A percentile compares a stretch with the other conserved stretches of the same genome.
phyloP scores from a whole-genome alignment of 306 rosid genomes.

The Fragaria nilgerrensis region DNA sequence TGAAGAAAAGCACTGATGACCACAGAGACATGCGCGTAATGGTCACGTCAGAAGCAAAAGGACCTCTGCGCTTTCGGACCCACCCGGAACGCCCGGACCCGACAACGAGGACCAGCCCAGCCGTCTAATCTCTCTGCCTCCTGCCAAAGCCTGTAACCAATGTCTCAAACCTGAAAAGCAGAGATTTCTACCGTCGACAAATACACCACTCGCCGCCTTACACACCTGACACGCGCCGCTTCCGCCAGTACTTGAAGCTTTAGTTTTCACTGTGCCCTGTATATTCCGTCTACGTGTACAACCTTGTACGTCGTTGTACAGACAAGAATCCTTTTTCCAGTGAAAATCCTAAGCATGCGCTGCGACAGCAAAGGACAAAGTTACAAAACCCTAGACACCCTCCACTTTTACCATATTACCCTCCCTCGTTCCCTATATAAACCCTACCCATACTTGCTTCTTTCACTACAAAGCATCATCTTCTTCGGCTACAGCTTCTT shows the following conservation, averaged over 20 bases:
- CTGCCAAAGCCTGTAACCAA: conserved; percentile 13
- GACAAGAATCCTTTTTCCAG: conserved; percentile 38
- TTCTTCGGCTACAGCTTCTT: not conserved
- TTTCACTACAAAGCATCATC: not conserved
- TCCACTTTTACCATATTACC: conserved; percentile 26
- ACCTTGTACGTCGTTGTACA: conserved; percentile 21
- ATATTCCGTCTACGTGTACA: conserved; percentile 11
- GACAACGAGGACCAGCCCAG: conserved; percentile 45
- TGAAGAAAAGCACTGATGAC: not conserved
- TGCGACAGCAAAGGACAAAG: conserved; percentile 54
- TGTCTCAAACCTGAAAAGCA: not conserved
- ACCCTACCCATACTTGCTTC: not conserved
- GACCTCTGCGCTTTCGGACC: not conserved
- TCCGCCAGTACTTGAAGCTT: not conserved
- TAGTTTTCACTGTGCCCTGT: not conserved
- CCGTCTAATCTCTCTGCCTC: conserved; percentile 32
- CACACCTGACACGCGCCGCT: conserved; percentile 18
- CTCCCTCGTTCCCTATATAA: conserved; percentile 11
- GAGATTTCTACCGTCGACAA: not conserved
- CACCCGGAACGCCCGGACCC: conserved; percentile 20
- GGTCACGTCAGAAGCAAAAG: conserved; percentile 52
- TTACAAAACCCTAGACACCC: not conserved
- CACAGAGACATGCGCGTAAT: conserved; percentile 38
- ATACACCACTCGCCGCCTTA: not conserved
- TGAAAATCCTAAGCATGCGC: conserved; percentile 43